These are phyloP conservation scores for Sclerotinia subarctica DNA, from an alignment of 2,329 filamentous ascomycete species.

Conservation along the genomic window DNA sequence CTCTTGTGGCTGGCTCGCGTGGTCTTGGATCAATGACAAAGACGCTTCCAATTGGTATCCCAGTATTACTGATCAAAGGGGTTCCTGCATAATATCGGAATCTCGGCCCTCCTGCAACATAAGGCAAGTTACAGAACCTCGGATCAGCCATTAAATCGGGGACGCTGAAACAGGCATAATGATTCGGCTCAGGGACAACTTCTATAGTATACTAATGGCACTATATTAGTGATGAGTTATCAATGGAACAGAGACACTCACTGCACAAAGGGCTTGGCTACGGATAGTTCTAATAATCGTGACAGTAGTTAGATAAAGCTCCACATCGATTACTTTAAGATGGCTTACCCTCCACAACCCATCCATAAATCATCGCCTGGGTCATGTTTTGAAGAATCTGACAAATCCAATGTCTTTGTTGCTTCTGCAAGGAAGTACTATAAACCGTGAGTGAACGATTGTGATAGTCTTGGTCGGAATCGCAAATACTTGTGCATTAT, in stretches of 20 bases:
- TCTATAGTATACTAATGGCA: slow-evolving; percentile 22
- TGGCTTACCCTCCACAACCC: slow-evolving; percentile 22
- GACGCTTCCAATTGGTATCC: slow-evolving; percentile 51
- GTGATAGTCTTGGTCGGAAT: not conserved
- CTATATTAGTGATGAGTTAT: not conserved
- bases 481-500: slow-evolving; percentile 23
- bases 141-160: slow-evolving; percentile 21
- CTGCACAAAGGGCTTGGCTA: slow-evolving; percentile 22
- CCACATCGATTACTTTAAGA: not conserved
- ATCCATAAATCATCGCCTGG: slow-evolving; percentile 22
- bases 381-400: slow-evolving; percentile 21
- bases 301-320: not conserved
- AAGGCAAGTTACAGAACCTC: slow-evolving; percentile 23
- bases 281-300: slow-evolving; percentile 15
- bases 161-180: slow-evolving; percentile 25
- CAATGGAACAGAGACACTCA: not conserved
- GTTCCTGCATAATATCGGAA: slow-evolving; percentile 26
- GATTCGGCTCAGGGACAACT: slow-evolving; percentile 9
- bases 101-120: slow-evolving; percentile 21
- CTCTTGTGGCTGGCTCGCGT: slow-evolving; percentile 44
- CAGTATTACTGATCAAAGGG: slow-evolving; percentile 19
- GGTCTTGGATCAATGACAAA: slow-evolving; percentile 55
- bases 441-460: slow-evolving; percentile 15
- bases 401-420: slow-evolving; percentile 42
- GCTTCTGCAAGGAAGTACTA: slow-evolving; percentile 50